Conservation (phyloP, 2,329 filamentous ascomycete genomes). For the Botryosphaeria agaves region DNA sequence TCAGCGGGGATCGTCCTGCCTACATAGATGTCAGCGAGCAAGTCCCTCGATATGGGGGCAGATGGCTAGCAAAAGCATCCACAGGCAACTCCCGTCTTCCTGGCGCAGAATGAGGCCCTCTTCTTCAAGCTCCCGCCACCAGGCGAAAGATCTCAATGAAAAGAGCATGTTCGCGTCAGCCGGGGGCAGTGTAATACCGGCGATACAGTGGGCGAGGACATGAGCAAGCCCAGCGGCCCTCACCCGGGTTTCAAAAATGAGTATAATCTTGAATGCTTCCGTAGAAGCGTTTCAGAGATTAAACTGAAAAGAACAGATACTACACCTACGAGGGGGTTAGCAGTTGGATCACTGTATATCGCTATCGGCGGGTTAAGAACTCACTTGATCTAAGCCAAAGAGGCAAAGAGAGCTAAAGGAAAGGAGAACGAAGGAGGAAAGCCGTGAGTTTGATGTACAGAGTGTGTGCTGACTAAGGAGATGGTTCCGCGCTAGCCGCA, state of each 20-base stretch:
- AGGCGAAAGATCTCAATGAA: conserved; percentile 12
- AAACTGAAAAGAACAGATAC: conserved; percentile 97
- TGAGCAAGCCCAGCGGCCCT: conserved; percentile 57
- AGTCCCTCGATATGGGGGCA: no score
- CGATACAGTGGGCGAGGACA: conserved; percentile 50
- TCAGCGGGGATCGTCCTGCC: no score
- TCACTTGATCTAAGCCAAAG: conserved; percentile 76
- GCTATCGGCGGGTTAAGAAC: no score
- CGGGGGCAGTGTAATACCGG: conserved; percentile 58
- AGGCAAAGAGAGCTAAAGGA: conserved; percentile 32
- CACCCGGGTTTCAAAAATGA: conserved; percentile 49
- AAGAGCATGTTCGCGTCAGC: conserved; percentile 42
- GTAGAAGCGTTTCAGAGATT: conserved; percentile 77
- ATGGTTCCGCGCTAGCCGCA: no score
- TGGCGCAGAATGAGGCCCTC: no score
- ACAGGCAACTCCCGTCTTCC: no score
- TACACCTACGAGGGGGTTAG: no score
- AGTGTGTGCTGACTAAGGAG: no score
- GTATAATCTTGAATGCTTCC: conserved; percentile 63
- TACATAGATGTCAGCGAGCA: no score
- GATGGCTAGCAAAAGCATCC: no score
- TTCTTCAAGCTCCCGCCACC: conserved; percentile 11
- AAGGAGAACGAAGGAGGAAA: conserved; percentile 16
- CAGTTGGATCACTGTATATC: no score
- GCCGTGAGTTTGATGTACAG: no score